Percentiles rank a stretch among this genome's conserved stretches.
These are phyloP conservation scores for Colletotrichum euphorbiae DNA, from an alignment of 2,329 filamentous ascomycete genomes.

Conservation along the genomic window DNA sequence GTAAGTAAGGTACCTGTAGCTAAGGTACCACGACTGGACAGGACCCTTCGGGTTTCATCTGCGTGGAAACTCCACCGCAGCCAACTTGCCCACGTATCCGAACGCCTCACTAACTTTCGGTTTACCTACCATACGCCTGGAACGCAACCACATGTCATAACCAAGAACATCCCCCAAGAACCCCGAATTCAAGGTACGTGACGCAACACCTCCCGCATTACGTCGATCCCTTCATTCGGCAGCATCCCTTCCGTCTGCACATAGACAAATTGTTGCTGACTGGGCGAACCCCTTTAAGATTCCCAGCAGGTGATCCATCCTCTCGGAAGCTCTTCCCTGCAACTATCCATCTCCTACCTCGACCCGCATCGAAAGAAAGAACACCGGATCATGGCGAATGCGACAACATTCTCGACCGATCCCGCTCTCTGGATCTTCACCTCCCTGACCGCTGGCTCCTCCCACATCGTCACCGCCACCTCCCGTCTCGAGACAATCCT, in stretches of 20 bases:
- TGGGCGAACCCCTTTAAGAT: slow-evolving; percentile 23
- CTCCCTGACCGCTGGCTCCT: slow-evolving; percentile 93
- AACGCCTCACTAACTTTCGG: slow-evolving; percentile 4
- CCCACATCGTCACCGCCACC: slow-evolving; percentile 95
- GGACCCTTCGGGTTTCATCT: slow-evolving; percentile 39
- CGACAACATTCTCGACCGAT: slow-evolving; percentile 66
- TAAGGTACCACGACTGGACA: background rate
- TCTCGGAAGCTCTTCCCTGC: slow-evolving; percentile 35
- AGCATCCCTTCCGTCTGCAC: slow-evolving; percentile 1
- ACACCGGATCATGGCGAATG: slow-evolving; percentile 37
- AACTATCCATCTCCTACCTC: slow-evolving; percentile 16
- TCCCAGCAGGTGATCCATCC: slow-evolving; percentile 24
- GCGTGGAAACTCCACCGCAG: slow-evolving; percentile 30
- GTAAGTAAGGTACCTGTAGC: too few species aligned
- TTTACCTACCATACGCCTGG: slow-evolving; percentile 5
- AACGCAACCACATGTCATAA: slow-evolving; percentile 35
- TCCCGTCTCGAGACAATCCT: slow-evolving; percentile 96
- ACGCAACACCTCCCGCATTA: slow-evolving; percentile 15
- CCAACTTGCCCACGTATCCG: slow-evolving; percentile 20
- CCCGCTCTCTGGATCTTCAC: slow-evolving; percentile 93
- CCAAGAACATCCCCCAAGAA: slow-evolving; percentile 9
- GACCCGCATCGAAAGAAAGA: slow-evolving; percentile 26
- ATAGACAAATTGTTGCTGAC: slow-evolving; percentile 21
- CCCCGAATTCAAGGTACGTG: slow-evolving; percentile 24
- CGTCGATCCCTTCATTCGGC: slow-evolving; percentile 15